These are phyloP conservation scores for Phytophthora hybrid DNA, from an alignment of 352 stramenopile species.

Conservation along the genomic window DNA sequence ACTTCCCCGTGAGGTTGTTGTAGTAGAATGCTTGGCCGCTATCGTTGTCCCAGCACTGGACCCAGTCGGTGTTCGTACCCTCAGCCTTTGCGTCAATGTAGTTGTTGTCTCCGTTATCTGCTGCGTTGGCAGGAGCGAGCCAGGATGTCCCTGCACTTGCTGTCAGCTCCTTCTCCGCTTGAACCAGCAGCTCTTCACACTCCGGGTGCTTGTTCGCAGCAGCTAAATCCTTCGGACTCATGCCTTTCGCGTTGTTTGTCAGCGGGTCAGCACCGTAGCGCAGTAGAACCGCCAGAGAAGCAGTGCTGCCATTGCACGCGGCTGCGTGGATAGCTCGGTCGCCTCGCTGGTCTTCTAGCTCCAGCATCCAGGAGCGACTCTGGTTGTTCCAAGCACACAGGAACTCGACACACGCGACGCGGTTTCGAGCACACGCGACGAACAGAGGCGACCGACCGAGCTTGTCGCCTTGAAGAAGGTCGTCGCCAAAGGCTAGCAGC, in stretches of 20 bases:
- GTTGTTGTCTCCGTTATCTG: conserved; percentile 21
- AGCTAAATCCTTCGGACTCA: conserved; percentile 65
- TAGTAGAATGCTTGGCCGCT: conserved; percentile 72
- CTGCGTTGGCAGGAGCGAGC: conserved; percentile 66
- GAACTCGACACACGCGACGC: conserved; percentile 62
- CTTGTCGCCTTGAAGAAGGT: conserved; percentile 73
- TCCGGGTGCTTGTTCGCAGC: conserved; percentile 51
- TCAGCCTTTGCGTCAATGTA: conserved; percentile 17
- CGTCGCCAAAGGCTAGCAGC: conserved; percentile 63
- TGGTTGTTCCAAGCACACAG: conserved; percentile 72
- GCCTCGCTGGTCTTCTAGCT: conserved; percentile 68
- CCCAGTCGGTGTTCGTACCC: conserved; percentile 40
- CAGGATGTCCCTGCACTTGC: conserved; percentile 51
- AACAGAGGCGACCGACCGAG: conserved; percentile 70
- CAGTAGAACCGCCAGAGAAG: conserved; percentile 53
- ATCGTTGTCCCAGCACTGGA: conserved; percentile 72
- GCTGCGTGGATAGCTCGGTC: conserved; percentile 71
- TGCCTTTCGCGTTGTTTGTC: conserved; percentile 51
- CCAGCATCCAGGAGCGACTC: conserved; percentile 72
- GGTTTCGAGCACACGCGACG: conserved; percentile 68
- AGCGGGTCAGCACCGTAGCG: conserved; percentile 61
- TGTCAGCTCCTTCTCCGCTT: conserved; percentile 50
- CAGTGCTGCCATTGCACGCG: conserved; percentile 65
- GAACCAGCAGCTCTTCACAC: conserved; percentile 54
- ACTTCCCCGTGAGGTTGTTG: conserved; percentile 78